Conservation (phyloP, 306 rosid species). For the Rosa rugosa region DNA sequence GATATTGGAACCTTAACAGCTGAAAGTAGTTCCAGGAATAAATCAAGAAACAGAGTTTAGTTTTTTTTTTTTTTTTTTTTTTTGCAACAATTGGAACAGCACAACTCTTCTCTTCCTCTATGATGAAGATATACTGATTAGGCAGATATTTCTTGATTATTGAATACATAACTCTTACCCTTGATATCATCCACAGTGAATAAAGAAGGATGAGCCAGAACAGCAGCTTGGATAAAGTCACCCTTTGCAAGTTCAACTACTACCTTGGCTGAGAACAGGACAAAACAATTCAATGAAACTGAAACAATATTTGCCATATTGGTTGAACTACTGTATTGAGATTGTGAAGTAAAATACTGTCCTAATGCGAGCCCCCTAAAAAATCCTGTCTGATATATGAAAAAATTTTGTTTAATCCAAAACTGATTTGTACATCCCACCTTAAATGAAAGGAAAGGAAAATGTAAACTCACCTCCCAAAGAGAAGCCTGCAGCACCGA, state of each 20-base stretch:
- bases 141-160: neutral
- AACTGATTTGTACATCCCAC: neutral
- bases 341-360: neutral
- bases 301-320: neutral
- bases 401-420: neutral
- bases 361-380: neutral
- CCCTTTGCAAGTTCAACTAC: conserved; percentile 39
- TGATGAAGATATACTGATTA: neutral
- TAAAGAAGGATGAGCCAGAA: conserved; percentile 44
- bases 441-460: conserved; percentile 4
- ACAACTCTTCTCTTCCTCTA: neutral
- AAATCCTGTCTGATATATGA: neutral
- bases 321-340: neutral
- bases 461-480: conserved; percentile 55
- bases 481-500: conserved; percentile 66
- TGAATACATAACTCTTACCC: conserved; percentile 35
- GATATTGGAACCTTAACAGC: conserved; percentile 52
- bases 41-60: neutral
- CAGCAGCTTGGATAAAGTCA: conserved; percentile 41
- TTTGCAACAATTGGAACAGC: neutral
- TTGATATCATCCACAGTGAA: conserved; percentile 54
- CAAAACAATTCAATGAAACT: neutral
- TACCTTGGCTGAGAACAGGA: conserved; percentile 39
- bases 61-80: neutral
- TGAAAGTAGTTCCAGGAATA: conserved; percentile 20